Evolutionary conservation across 106 monocot genomes (phyloP).

Genomic region (Gastrodia elata): DNA sequence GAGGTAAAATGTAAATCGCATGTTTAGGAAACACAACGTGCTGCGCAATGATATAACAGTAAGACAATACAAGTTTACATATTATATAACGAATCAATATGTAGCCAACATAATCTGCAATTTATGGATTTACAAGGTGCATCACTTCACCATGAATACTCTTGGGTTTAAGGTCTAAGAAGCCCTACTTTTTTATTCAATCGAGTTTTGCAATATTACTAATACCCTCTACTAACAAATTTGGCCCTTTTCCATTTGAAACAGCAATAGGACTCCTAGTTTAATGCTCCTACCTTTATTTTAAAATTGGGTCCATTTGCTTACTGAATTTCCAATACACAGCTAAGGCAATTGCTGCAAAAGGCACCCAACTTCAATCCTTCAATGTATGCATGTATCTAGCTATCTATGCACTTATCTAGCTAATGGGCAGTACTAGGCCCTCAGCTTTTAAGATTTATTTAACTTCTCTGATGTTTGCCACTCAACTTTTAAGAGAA

Average conservation of each 20-base stretch:
- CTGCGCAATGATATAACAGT: background rate
- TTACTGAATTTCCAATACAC: too few species aligned
- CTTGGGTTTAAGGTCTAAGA: background rate
- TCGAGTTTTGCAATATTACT: background rate
- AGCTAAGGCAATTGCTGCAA: too few species aligned
- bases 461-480: too few species aligned
- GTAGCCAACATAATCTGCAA: background rate
- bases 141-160: background rate
- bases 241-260: background rate
- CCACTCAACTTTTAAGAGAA: too few species aligned
- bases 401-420: too few species aligned
- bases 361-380: too few species aligned
- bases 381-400: too few species aligned
- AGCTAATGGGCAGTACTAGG: too few species aligned
- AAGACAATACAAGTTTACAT: background rate
- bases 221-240: background rate
- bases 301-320: too few species aligned
- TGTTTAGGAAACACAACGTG: background rate
- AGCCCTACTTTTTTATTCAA: background rate
- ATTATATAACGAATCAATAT: background rate
- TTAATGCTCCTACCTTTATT: background rate
- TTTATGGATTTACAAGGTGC: background rate
- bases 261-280: background rate
- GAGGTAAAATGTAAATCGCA: background rate
- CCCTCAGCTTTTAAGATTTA: too few species aligned